Evolutionary conservation across 2,329 filamentous ascomycete genomes (phyloP).

Genomic region (Zopfia rhizophila): DNA sequence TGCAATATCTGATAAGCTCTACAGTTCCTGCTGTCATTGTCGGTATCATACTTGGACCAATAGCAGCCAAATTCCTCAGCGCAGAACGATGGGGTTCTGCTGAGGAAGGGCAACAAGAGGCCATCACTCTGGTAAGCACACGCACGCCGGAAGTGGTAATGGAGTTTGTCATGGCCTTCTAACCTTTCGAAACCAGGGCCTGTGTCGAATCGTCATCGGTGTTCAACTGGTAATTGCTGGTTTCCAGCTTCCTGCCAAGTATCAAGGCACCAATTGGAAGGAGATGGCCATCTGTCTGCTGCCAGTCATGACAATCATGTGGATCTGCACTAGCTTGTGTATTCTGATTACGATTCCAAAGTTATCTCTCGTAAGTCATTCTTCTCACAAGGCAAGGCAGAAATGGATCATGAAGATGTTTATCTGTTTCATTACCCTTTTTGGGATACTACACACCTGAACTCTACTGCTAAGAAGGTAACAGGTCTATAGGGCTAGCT

Average conservation of each 20-base stretch:
- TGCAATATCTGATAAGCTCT: neutral
- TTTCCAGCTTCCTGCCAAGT: conserved; percentile 69
- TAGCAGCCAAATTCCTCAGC: conserved; percentile 65
- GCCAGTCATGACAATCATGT: conserved; percentile 71
- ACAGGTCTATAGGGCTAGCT: too few species aligned
- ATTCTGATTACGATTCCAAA: conserved; percentile 66
- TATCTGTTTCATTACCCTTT: too few species aligned
- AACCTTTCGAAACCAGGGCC: conserved; percentile 52
- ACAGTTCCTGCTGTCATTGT: conserved; percentile 58
- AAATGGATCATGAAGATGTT: too few species aligned
- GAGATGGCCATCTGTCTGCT: conserved; percentile 67
- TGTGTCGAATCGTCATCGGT: conserved; percentile 70
- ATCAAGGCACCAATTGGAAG: conserved; percentile 61
- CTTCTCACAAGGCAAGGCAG: too few species aligned
- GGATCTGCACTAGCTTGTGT: conserved; percentile 67
- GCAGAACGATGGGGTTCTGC: conserved; percentile 51
- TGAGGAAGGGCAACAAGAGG: conserved; percentile 45
- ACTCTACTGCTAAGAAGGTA: too few species aligned
- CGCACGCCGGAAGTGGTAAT: neutral
- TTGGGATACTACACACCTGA: too few species aligned
- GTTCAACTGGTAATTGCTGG: conserved; percentile 72
- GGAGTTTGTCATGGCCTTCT: neutral
- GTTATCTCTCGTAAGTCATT: conserved; percentile 62
- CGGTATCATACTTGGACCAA: conserved; percentile 65
- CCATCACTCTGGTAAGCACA: conserved; percentile 54